Base-by-base conservation (phyloP, 169 alveolate species). In the Toxoplasma gondii region DNA sequence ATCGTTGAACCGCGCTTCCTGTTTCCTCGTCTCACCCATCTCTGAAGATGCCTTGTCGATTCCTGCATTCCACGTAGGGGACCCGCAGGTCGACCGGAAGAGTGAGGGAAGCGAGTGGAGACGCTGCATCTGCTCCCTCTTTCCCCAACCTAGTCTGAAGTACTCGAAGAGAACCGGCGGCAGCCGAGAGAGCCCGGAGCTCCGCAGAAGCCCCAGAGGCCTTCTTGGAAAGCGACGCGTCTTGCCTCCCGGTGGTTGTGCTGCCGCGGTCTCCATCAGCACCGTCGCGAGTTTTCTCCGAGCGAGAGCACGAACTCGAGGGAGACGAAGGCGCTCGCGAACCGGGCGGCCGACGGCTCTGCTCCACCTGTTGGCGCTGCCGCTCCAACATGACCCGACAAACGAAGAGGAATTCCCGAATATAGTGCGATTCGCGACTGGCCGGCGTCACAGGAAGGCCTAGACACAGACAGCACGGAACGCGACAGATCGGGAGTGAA, bases 341-440 rank as follows among this genome's bases (percentile, higher is more conserved):
- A 17, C 17, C 29, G 7, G 74, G 1, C 74, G 74, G 74, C n/a
- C 34, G 34, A 27, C 74, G 9, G 7, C 5, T 4, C 74, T 64
- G 74, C 74, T 64, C 64, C 4, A 24, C 44, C 90, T 82, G 90
- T 49, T 82, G 94, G 53, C 82, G 74, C 36, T 91, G 94, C 17
- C 94, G 88, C 41, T 91, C 94, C 41, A 91, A 82, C 36, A 91
- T 84, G 38, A 91, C 94, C 34, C 94, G 94, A 34, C 94, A 91
- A 16, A 91, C 91, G 39, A 91, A 91, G 39, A 91, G 69, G 53
- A 91, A 80, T 53, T 91, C 94, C 39, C 90, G 58, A 38, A 91
- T 41, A 80, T 91, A 91, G 81, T 91, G 94, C 78, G 88, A 17
- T 88, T 91, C 90, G 43, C 94, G 94, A 39, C 53, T 82, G 24